These are phyloP conservation scores for Lasiodiplodia gonubiensis DNA, from an alignment of 2,329 filamentous ascomycete genomes.

Conservation along the genomic window DNA sequence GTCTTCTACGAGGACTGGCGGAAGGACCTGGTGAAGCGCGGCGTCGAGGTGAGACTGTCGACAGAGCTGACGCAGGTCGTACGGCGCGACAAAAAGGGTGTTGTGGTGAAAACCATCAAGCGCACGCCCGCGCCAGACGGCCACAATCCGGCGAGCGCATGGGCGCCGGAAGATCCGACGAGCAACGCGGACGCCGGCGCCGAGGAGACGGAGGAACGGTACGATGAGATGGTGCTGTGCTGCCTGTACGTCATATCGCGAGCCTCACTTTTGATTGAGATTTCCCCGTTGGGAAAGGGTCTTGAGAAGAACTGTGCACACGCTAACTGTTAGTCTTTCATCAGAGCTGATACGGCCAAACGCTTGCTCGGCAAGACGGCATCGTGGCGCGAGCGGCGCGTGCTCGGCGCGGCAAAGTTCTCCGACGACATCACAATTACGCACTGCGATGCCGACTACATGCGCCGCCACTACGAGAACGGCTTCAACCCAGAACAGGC, in stretches of 20 bases:
- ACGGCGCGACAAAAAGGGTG: slow-evolving; percentile 57
- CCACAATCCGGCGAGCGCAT: slow-evolving; percentile 54
- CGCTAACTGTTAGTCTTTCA: not conserved
- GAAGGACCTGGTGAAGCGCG: slow-evolving; percentile 58
- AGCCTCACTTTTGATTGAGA: not conserved
- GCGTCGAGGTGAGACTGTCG: slow-evolving; percentile 62
- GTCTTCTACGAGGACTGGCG: slow-evolving; percentile 67
- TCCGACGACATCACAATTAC: slow-evolving; percentile 75
- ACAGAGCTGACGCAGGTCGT: slow-evolving; percentile 63
- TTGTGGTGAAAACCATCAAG: slow-evolving; percentile 56
- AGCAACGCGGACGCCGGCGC: slow-evolving; percentile 49
- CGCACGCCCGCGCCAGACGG: slow-evolving; percentile 50
- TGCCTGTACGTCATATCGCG: slow-evolving; percentile 49
- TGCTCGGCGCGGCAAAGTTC: slow-evolving; percentile 74
- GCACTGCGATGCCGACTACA: slow-evolving; percentile 69
- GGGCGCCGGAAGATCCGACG: slow-evolving; percentile 46
- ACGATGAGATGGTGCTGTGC: slow-evolving; percentile 71
- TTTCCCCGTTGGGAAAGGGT: not conserved
- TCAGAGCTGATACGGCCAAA: slow-evolving; percentile 60
- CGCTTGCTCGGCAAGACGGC: slow-evolving; percentile 64
- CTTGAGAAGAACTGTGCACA: not conserved
- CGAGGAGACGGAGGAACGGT: slow-evolving; percentile 56
- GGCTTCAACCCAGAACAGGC: slow-evolving; percentile 58
- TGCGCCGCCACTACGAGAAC: slow-evolving; percentile 71
- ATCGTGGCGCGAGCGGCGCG: slow-evolving; percentile 65